These are phyloP conservation scores for Primulina huaijiensis DNA, from an alignment of 257 asterid species.

Conservation along the genomic window DNA sequence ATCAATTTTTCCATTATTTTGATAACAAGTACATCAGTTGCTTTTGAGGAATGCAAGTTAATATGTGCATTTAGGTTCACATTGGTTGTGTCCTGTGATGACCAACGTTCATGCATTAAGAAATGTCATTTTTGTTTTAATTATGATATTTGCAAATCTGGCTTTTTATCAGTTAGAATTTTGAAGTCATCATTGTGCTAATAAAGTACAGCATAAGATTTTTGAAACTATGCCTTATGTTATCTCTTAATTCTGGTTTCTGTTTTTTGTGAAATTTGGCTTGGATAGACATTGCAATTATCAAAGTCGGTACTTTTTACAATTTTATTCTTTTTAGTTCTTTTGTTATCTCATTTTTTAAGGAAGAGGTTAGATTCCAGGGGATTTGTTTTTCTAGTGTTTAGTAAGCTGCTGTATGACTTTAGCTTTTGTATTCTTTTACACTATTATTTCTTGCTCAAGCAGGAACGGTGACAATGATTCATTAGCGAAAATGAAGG, in stretches of 20 bases:
- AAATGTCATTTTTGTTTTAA: background rate
- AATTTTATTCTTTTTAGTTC: conserved; percentile 5
- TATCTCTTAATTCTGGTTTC: background rate
- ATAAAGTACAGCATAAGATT: background rate
- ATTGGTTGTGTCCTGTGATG: background rate
- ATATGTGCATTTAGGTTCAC: background rate
- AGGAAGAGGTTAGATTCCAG: background rate
- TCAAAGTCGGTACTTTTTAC: background rate
- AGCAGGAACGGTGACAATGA: conserved; percentile 63
- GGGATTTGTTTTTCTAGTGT: background rate
- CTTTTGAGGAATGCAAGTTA: background rate
- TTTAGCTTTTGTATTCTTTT: conserved; percentile 7
- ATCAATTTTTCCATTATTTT: background rate
- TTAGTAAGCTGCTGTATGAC: conserved; percentile 4
- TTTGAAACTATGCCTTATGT: background rate
- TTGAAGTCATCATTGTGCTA: background rate
- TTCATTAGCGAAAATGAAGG: conserved; percentile 82
- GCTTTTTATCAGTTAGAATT: background rate
- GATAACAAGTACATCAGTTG: background rate
- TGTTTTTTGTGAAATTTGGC: conserved; percentile 8
- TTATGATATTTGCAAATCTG: background rate
- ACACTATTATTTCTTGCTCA: conserved; percentile 22
- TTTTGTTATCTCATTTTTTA: background rate
- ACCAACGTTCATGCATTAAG: background rate
- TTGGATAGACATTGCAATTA: background rate